Evolutionary conservation across 495 filamentous ascomycete species (phyloP).

Genomic region (Xylaria venustula): DNA sequence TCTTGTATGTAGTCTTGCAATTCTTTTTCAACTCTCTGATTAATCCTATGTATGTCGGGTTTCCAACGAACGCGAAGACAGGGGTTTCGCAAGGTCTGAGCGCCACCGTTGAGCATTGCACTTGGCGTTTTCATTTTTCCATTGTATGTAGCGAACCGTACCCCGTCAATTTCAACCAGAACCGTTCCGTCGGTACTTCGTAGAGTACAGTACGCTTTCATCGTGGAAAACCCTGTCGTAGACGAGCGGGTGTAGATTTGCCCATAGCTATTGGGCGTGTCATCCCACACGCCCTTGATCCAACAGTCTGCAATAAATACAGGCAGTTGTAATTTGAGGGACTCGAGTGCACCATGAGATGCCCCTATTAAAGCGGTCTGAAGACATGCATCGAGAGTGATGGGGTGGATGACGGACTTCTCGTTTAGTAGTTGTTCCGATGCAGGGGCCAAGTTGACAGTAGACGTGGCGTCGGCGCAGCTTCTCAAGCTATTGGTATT

Average conservation of each 20-base stretch:
- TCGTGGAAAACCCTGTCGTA: conserved; percentile 11
- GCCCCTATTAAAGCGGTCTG: conserved; percentile 17
- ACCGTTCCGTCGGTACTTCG: too few species aligned
- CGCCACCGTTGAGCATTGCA: too few species aligned
- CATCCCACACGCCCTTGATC: background rate
- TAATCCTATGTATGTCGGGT: too few species aligned
- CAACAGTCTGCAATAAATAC: conserved; percentile 17
- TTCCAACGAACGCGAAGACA: too few species aligned
- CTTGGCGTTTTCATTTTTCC: too few species aligned
- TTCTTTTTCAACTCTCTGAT: too few species aligned
- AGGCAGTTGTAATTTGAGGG: conserved; percentile 9
- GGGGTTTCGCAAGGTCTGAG: too few species aligned
- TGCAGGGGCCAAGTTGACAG: background rate
- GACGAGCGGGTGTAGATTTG: conserved; percentile 10
- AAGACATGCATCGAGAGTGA: conserved; percentile 2
- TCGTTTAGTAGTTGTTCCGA: background rate
- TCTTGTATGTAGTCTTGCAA: too few species aligned
- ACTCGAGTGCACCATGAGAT: conserved; percentile 1
- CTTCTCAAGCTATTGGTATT: background rate
- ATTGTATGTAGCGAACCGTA: too few species aligned
- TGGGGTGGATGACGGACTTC: background rate
- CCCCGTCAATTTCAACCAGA: too few species aligned
- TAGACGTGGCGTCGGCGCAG: background rate
- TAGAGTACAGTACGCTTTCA: background rate
- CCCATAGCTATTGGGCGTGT: background rate